Evolutionary conservation across 1,139 yeast genomes (phyloP).

Genomic region (Blastobotrys indianensis): DNA sequence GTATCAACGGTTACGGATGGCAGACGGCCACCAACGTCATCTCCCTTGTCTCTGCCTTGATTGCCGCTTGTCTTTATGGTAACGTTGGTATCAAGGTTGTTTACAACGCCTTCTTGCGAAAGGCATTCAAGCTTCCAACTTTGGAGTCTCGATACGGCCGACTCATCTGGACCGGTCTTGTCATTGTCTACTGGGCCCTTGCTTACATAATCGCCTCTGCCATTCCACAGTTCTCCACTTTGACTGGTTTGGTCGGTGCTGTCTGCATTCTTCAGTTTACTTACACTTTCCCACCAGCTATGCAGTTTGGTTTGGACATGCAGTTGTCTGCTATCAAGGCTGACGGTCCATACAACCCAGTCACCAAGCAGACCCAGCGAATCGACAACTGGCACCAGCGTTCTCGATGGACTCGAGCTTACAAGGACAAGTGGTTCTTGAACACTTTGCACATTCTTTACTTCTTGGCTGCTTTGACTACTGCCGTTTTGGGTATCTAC

Average conservation of each 20-base stretch:
- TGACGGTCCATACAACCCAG: conserved; percentile 33
- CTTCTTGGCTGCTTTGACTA: conserved; percentile 37
- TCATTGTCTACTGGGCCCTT: conserved; percentile 39
- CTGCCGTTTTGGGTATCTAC: conserved; percentile 38
- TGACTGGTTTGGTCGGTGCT: conserved; percentile 48
- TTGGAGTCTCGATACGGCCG: conserved; percentile 34
- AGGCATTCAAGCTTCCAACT: conserved; percentile 32
- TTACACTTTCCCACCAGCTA: conserved; percentile 42
- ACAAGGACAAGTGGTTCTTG: conserved; percentile 17
- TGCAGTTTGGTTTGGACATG: conserved; percentile 35
- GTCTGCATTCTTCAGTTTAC: conserved; percentile 44
- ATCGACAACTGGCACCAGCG: conserved; percentile 34
- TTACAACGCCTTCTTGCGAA: conserved; percentile 36
- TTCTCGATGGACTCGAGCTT: conserved; percentile 36
- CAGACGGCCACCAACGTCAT: conserved; percentile 41
- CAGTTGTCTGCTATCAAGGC: conserved; percentile 34
- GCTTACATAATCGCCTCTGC: conserved; percentile 47
- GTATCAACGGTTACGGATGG: conserved; percentile 33
- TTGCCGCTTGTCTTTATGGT: conserved; percentile 43
- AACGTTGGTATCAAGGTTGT: conserved; percentile 42
- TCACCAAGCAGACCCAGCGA: conserved; percentile 29
- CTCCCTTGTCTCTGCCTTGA: conserved; percentile 36
- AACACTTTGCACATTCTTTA: conserved; percentile 31
- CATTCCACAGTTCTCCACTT: conserved; percentile 46
- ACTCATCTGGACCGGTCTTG: conserved; percentile 35